Evolutionary conservation across 2,329 filamentous ascomycete species (phyloP).

Genomic region (Periglandula ipomoeae): DNA sequence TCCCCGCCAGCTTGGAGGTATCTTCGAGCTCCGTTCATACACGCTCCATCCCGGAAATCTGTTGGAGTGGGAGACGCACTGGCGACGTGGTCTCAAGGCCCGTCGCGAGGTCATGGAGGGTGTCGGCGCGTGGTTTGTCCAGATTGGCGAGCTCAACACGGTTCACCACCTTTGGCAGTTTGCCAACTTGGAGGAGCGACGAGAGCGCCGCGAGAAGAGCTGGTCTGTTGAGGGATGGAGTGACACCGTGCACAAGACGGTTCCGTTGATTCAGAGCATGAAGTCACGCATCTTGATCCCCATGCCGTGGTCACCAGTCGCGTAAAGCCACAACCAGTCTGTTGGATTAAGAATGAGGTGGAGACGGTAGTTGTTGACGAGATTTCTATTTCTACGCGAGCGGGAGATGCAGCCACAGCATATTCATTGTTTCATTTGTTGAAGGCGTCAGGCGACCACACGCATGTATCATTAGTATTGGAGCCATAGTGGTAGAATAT

Average conservation of each 20-base stretch:
- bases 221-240: constrained; percentile 95
- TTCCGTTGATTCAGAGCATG: constrained; percentile 94
- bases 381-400: background rate
- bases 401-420: background rate
- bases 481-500: background rate
- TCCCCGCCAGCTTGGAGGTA: constrained; percentile 77
- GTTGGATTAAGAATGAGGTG: background rate
- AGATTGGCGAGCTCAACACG: constrained; percentile 94
- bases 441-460: background rate
- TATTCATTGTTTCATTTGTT: constrained; percentile 8
- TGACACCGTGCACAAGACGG: constrained; percentile 96
- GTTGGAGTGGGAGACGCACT: constrained; percentile 97
- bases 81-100: constrained; percentile 84
- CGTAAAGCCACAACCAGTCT: constrained; percentile 36
- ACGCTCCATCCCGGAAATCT: constrained; percentile 92
- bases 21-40: constrained; percentile 96
- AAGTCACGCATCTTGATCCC: constrained; percentile 88
- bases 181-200: constrained; percentile 89
- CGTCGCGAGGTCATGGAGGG: constrained; percentile 97
- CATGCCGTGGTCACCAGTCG: constrained; percentile 93
- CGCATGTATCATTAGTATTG: constrained; percentile 5
- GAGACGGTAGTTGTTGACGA: background rate
- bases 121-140: constrained; percentile 96
- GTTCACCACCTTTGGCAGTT: constrained; percentile 99
- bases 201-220: constrained; percentile 82